Conservation (phyloP, 768 basidiomycete species). For the Strobilomyces dryophilus region DNA sequence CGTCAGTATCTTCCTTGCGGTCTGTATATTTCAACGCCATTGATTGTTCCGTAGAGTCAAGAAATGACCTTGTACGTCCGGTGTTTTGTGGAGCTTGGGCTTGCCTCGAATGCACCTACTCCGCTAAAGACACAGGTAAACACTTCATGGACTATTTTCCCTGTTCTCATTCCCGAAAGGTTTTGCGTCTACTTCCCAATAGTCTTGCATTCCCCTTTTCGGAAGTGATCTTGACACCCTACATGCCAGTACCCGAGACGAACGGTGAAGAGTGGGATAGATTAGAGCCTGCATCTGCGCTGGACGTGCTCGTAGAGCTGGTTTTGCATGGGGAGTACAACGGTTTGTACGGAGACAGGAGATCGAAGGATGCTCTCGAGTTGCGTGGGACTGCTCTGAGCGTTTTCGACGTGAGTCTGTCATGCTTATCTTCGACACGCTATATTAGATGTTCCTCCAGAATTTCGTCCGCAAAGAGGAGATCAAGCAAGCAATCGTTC, state of each 20-base stretch:
- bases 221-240: constrained; percentile 63
- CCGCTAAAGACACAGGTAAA: constrained; percentile 79
- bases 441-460: constrained; percentile 31
- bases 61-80: constrained; percentile 61
- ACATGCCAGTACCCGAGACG: constrained; percentile 75
- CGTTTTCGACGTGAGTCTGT: constrained; percentile 74
- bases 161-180: constrained; percentile 37
- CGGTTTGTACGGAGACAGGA: constrained; percentile 53
- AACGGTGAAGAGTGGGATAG: constrained; percentile 94
- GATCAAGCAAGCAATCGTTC: constrained; percentile 61
- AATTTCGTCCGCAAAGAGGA: constrained; percentile 78
- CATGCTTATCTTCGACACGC: neutral
- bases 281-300: constrained; percentile 71
- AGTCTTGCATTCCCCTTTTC: constrained; percentile 59
- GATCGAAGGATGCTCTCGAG: constrained; percentile 64
- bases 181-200: constrained; percentile 54
- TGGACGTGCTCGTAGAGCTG: constrained; percentile 79
- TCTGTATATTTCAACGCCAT: neutral
- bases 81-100: constrained; percentile 80
- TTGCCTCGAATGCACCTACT: constrained; percentile 93
- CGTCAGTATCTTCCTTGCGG: constrained; percentile 36
- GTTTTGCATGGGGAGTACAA: constrained; percentile 87
- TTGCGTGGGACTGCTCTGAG: constrained; percentile 71
- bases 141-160: constrained; percentile 4
- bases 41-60: constrained; percentile 40